Evolutionary conservation across 106 monocot species (phyloP).

Genomic region (Dioscorea alata): DNA sequence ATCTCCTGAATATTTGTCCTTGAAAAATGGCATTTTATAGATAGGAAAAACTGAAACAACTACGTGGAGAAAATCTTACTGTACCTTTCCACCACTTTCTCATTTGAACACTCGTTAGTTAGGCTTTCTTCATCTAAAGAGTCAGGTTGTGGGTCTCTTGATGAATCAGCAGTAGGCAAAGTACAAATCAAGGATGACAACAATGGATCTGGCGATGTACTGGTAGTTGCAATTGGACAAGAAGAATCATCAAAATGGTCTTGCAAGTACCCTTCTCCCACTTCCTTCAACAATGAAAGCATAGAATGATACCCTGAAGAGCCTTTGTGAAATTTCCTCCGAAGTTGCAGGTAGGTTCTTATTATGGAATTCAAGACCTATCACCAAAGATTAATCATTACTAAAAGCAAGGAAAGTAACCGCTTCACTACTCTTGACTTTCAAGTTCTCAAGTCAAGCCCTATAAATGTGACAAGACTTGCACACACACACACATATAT

Average conservation of each 20-base stretch:
- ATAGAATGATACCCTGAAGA: conserved; percentile 50
- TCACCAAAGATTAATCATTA: neutral
- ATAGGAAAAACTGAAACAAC: no score
- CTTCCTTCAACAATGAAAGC: conserved; percentile 77
- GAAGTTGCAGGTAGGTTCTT: conserved; percentile 55
- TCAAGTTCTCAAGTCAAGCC: no score
- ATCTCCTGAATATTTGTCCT: no score
- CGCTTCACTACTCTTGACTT: no score
- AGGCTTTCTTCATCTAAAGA: conserved; percentile 31
- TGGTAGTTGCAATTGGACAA: conserved; percentile 19
- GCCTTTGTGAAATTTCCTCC: conserved; percentile 59
- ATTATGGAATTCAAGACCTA: conserved; percentile 39
- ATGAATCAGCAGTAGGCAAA: conserved; percentile 32
- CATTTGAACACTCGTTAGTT: conserved; percentile 21
- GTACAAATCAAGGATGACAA: conserved; percentile 79
- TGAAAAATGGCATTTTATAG: no score
- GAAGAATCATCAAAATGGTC: conserved; percentile 63
- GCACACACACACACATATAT: no score
- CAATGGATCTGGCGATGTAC: conserved; percentile 72
- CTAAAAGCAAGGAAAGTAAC: no score
- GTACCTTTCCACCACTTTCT: conserved; percentile 59
- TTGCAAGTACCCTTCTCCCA: conserved; percentile 68
- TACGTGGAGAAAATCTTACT: neutral
- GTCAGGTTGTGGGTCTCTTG: conserved; percentile 39
- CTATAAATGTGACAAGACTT: no score